Evolutionary conservation across 2,329 filamentous ascomycete species (phyloP).

Genomic region (Neospermospora avenae): DNA sequence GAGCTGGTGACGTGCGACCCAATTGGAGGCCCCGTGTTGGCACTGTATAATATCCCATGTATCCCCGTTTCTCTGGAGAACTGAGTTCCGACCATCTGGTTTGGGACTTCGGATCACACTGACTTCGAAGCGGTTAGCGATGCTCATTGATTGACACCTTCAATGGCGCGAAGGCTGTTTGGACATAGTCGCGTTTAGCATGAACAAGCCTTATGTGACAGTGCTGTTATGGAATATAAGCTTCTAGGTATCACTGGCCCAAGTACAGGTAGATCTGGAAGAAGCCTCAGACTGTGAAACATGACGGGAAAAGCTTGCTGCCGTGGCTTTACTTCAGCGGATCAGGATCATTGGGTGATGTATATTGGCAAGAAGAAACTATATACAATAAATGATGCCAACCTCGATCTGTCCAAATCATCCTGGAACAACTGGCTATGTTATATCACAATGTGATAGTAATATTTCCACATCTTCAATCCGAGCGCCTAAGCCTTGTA

Average conservation of each 20-base stretch:
- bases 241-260: background rate
- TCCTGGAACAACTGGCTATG: background rate
- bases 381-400: background rate
- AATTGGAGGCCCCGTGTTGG: background rate
- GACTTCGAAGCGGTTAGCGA: background rate
- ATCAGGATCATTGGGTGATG: background rate
- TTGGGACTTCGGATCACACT: background rate
- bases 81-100: background rate
- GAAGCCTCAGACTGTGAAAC: background rate
- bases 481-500: background rate
- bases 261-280: too few species aligned
- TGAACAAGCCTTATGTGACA: too few species aligned
- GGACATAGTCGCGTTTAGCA: background rate
- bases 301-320: background rate
- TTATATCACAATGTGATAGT: background rate
- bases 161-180: background rate
- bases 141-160: background rate
- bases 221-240: background rate
- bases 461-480: background rate
- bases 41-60: background rate
- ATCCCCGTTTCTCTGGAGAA: background rate
- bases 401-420: background rate
- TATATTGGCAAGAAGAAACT: background rate
- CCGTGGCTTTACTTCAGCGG: background rate
- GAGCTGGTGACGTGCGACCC: background rate